Conservation (phyloP, 306 rosid genomes). For the apple (Malus domestica) region ASM211411v1 NC_041789.1:30003001-30003500, state of each 20-base stretch:
- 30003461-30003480: slow-evolving; percentile 94
- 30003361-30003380: slow-evolving; percentile 68
- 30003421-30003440: slow-evolving; percentile 84
- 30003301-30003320: slow-evolving; percentile 92
- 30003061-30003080: background rate
- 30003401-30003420: slow-evolving; percentile 98
- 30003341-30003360: slow-evolving; percentile 57
- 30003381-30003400: slow-evolving; percentile 91
- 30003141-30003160: background rate
- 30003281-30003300: slow-evolving; percentile 72
- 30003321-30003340: slow-evolving; percentile 87
- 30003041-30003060: background rate
- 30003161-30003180: background rate
- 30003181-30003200: background rate
- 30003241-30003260: background rate
- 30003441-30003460: slow-evolving; percentile 88
- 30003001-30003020: background rate
- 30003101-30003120: background rate
- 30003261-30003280: background rate
- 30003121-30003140: background rate
- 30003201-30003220: background rate
- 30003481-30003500: slow-evolving; percentile 82
- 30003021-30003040: background rate
- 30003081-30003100: background rate
- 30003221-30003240: background rate